These are phyloP conservation scores for Wallemia mellicola DNA, from an alignment of 1,284 basidiomycete genomes.

Conservation along the genomic window DNA sequence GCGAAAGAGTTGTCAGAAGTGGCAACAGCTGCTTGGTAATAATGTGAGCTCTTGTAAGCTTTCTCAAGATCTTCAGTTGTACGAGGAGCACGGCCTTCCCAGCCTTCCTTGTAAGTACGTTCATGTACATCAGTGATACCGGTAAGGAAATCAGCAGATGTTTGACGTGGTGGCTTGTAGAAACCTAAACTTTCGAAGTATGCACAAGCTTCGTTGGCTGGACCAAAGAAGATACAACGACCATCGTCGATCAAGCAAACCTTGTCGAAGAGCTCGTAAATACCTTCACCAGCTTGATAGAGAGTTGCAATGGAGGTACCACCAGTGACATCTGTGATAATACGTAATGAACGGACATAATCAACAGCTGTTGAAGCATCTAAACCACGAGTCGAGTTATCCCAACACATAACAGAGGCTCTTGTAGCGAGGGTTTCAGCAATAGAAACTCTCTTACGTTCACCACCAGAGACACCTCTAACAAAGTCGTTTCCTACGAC, in stretches of 20 bases:
- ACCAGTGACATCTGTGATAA: constrained; percentile 43
- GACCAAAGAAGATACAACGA: constrained; percentile 9
- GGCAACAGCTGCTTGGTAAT: not conserved
- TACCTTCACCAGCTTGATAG: constrained; percentile 45
- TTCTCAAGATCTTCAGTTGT: constrained; percentile 23
- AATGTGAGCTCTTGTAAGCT: constrained; percentile 1
- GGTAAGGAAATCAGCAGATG: constrained; percentile 20
- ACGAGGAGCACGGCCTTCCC: constrained; percentile 23
- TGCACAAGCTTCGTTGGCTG: constrained; percentile 7
- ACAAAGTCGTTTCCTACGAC: constrained; percentile 46
- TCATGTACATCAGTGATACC: constrained; percentile 30
- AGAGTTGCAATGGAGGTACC: constrained; percentile 48
- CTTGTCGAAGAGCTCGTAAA: constrained; percentile 14
- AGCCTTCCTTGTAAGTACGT: constrained; percentile 24
- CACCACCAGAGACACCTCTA: constrained; percentile 49
- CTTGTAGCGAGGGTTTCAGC: constrained; percentile 33
- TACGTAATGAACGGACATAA: constrained; percentile 36
- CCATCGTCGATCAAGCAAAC: constrained; percentile 13
- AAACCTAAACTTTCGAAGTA: constrained; percentile 12
- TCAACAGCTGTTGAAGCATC: constrained; percentile 62
- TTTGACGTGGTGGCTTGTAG: constrained; percentile 1
- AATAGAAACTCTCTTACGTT: constrained; percentile 50
- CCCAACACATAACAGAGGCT: constrained; percentile 33
- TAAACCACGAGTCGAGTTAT: constrained; percentile 52
- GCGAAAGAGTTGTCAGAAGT: constrained; percentile 2